These are phyloP conservation scores for Capsicum pubescens DNA, from an alignment of 257 asterid genomes.

Conservation along the genomic window DNA sequence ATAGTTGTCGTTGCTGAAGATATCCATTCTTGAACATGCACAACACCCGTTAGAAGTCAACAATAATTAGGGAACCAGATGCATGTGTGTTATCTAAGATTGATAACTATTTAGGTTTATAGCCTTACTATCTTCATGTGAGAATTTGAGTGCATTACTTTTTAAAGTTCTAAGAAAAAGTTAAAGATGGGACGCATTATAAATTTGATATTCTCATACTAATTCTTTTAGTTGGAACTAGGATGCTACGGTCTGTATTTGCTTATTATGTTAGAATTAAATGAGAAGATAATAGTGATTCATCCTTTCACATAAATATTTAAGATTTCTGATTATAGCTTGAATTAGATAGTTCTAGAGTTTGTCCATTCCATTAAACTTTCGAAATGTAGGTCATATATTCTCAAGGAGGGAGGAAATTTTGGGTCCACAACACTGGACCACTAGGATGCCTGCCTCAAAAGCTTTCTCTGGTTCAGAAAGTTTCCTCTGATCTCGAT, in stretches of 20 bases:
- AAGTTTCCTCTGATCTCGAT: conserved; percentile 50
- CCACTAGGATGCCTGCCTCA: conserved; percentile 93
- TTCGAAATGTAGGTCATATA: conserved; percentile 57
- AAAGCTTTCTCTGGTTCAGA: conserved; percentile 56
- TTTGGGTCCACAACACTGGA: conserved; percentile 94
- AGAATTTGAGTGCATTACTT: neutral
- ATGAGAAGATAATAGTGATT: neutral
- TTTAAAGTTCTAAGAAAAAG: neutral
- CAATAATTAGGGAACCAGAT: neutral
- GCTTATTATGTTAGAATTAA: neutral
- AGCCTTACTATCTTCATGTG: neutral
- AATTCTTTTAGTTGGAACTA: neutral
- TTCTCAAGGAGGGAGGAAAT: conserved; percentile 72
- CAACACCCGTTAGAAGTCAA: neutral
- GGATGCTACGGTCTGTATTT: neutral
- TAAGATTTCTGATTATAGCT: neutral
- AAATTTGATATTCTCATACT: neutral
- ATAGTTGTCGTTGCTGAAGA: too few relatives aligned
- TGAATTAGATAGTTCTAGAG: neutral
- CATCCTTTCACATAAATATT: neutral
- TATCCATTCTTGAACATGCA: neutral
- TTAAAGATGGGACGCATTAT: neutral
- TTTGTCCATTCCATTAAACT: neutral
- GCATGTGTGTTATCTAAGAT: neutral
- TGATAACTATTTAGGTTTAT: neutral